A percentile compares a stretch with the other conserved stretches of the same genome.
phyloP scores from a whole-genome alignment of 1,284 basidiomycete genomes.

The Sutorius eximius region DNA sequence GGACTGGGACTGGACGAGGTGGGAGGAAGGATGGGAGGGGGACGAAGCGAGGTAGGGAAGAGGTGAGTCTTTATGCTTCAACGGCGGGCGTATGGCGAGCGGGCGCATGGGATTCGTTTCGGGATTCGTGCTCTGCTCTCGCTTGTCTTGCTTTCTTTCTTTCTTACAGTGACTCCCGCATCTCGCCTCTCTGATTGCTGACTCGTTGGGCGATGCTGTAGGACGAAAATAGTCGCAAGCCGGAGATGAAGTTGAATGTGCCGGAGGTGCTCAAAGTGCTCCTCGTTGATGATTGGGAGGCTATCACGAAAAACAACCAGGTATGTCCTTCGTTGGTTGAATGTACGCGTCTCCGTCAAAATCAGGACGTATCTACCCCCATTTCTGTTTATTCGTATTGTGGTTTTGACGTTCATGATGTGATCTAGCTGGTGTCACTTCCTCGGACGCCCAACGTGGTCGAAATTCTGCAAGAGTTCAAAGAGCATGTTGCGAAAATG shows the following conservation, averaged over 20 bases:
- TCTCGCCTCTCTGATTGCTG: conserved; percentile 4
- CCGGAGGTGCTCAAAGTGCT: conserved; percentile 88
- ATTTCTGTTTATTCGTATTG: background rate
- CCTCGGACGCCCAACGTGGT: conserved; percentile 83
- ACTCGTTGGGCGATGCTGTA: conserved; percentile 21
- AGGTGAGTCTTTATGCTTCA: conserved; percentile 20
- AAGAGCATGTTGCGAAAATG: conserved; percentile 54
- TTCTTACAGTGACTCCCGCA: too few relatives aligned
- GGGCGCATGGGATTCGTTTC: background rate
- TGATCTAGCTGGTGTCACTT: conserved; percentile 76
- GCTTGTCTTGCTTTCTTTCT: background rate
- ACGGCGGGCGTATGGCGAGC: background rate
- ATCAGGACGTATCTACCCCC: background rate
- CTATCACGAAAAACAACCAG: conserved; percentile 92
- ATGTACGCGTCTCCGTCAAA: background rate
- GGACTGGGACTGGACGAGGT: conserved; percentile 23
- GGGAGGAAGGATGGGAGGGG: conserved; percentile 35
- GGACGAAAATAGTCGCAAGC: conserved; percentile 70
- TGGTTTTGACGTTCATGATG: background rate
- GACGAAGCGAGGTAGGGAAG: conserved; percentile 40
- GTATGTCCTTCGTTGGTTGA: conserved; percentile 39
- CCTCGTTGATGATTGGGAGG: conserved; percentile 98
- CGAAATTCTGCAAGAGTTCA: conserved; percentile 80
- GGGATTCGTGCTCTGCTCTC: background rate
- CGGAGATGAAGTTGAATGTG: conserved; percentile 89